Conservation (phyloP, 2,329 filamentous ascomycete genomes). For the Aspergillus ochraceus region DNA sequence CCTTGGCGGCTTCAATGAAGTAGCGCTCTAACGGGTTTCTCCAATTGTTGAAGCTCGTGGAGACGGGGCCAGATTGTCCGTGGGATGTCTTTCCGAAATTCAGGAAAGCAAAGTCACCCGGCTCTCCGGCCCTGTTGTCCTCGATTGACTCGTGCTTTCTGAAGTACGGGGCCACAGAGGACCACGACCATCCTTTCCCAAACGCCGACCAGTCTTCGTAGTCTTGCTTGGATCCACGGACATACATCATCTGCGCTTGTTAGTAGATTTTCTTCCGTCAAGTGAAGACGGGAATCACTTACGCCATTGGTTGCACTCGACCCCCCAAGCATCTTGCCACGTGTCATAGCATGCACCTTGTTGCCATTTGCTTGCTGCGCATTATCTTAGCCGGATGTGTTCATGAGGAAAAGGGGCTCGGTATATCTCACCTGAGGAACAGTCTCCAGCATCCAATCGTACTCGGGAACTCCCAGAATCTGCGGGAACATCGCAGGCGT, state of each 20-base stretch:
- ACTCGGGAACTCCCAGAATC: conserved; percentile 9
- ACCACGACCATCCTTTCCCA: conserved; percentile 9
- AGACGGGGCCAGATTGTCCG: conserved; percentile 2
- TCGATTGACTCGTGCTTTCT: conserved; percentile 5
- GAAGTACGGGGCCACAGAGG: conserved; percentile 3
- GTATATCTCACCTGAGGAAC: conserved; percentile 10
- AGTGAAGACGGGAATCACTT: neutral
- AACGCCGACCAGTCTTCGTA: conserved; percentile 10
- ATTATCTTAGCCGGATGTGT: neutral
- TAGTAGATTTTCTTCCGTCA: conserved; percentile 18
- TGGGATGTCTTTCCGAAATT: neutral
- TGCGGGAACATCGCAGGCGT: conserved; percentile 3
- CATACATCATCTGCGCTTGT: conserved; percentile 38
- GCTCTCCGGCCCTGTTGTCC: neutral
- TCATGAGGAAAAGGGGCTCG: too few relatives aligned
- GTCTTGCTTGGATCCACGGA: conserved; percentile 34
- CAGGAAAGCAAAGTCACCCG: neutral
- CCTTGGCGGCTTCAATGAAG: conserved; percentile 5
- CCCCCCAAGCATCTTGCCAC: conserved; percentile 18
- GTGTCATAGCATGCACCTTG: conserved; percentile 10
- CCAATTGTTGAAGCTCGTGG: conserved; percentile 10
- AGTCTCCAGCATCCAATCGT: conserved; percentile 11
- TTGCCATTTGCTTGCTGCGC: conserved; percentile 6
- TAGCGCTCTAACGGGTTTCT: conserved; percentile 8
- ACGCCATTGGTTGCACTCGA: conserved; percentile 16